Conservation (phyloP, 2,329 filamentous ascomycete species). For the Chaetomiaceae sp. region DNA sequence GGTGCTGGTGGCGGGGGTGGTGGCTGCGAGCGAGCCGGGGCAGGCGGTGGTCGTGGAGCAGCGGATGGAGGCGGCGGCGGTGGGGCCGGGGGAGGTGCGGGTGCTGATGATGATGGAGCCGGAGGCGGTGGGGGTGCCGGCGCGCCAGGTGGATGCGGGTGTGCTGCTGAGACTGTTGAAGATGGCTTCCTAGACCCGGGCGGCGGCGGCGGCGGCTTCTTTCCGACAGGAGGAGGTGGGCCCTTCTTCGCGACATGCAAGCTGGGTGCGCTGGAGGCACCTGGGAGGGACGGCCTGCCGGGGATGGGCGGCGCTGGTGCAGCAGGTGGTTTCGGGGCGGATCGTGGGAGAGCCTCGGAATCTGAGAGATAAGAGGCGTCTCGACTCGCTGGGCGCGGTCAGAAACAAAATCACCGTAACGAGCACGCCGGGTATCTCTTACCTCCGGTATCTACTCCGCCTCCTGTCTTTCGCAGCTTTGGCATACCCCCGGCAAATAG, state of each 20-base stretch:
- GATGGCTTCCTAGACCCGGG: constrained; percentile 58
- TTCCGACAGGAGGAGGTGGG: constrained; percentile 73
- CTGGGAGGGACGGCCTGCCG: constrained; percentile 47
- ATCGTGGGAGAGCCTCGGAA: constrained; percentile 57
- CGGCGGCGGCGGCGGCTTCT: constrained; percentile 65
- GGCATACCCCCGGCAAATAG: constrained; percentile 94
- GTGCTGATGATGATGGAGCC: constrained; percentile 35
- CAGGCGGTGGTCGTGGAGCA: constrained; percentile 42
- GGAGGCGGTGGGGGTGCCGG: constrained; percentile 35
- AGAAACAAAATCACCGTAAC: constrained; percentile 11
- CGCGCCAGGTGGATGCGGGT: constrained; percentile 31
- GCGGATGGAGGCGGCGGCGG: constrained; percentile 42
- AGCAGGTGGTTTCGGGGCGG: constrained; percentile 53
- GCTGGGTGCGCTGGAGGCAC: constrained; percentile 42
- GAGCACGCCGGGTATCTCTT: constrained; percentile 24
- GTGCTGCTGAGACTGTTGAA: constrained; percentile 34
- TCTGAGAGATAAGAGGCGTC: constrained; percentile 77
- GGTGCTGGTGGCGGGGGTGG: constrained; percentile 38
- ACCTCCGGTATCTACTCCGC: constrained; percentile 71
- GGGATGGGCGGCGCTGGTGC: constrained; percentile 57
- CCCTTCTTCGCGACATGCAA: constrained; percentile 44
- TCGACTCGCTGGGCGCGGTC: constrained; percentile 48
- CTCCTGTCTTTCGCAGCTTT: constrained; percentile 83
- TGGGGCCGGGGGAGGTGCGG: constrained; percentile 33
- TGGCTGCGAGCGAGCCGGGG: constrained; percentile 24